Base-by-base conservation (phyloP, 345 rosid genomes). In the Pugionium dolabratum region DNA sequence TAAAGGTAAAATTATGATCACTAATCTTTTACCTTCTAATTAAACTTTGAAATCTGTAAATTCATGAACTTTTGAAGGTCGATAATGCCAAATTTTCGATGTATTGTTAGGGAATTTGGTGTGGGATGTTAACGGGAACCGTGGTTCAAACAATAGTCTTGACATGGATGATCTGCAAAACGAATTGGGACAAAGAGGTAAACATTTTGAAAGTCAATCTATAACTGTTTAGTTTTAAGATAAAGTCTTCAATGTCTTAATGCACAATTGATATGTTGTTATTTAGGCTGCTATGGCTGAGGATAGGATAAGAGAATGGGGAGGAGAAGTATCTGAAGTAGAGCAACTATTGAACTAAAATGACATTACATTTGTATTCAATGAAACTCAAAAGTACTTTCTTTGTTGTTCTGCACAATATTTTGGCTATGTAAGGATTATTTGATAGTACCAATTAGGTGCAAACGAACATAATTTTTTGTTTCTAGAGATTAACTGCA, bases 131-230 rank as follows among this genome's bases (percentile, higher is more conserved):
- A 28, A 54, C 72, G 1, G 97, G 97, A 36, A 85, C 88, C 1
- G 64, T 78, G 54, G 64, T 82, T 11, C 97, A 90, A 59, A 84
- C 89, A 4, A 48, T 66, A 46, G 79, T 84, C 2, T 79, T 90
- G 1, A 76, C 79, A 9, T 70, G 65, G 59, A 85, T 90, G 88
- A 71, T 87, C 11, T 86, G 74, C 59, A 84, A 64, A 67, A 85
- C 91, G 25, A 84, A 87, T 44, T 89, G 96, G 96, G 79, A 43
- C 69, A 79, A 43, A 61, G 97, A 90, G 84, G 95, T 80, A 50
- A n/a, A 31, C 54, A n/a, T 52, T 4, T 11, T 26, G 8, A n/a
- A 2, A 36, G 6, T 6, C 6, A 36, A 2, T 7, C 6, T 36
- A 36, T 36, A 36, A 1, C 5, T 36, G 1, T 36, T 5, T 36